Base-by-base conservation (phyloP, 2,329 filamentous ascomycete genomes). In the Epichloe festucae region DNA sequence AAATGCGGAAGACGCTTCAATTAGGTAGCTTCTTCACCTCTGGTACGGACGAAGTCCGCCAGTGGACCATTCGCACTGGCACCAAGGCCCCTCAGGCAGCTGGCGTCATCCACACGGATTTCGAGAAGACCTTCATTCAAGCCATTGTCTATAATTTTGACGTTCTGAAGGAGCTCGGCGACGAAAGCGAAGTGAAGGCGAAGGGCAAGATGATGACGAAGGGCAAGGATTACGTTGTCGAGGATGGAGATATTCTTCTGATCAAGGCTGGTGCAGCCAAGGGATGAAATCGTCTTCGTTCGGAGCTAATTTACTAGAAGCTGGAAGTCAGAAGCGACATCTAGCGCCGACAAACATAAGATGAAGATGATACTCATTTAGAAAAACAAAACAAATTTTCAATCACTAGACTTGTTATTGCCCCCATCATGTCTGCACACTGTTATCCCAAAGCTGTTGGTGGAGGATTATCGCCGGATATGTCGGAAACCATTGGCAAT, bases 91-190 rank as follows among this genome's bases (percentile, higher is more conserved):
- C 93, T 17, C 87, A 94, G 65, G 93, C 93, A 46, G 93, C 93
- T 39, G 93, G 93, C 77, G 93, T 98, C 56, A 98, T 98, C 60
- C 93, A 98, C 73, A 88, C 85, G 59, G 93, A 98, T 68, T 97
- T 98, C 59, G 93, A 98, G 72, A 98, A 98, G 83, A 98, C 94
- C 0, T 98, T 98, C 67, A 98, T 98, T 62, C 94, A 98, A 73
- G 86, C 78, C 56, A 79, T 98, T 57, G 89, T 96, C 34, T 97
- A 95, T 74, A 97, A 95, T 74, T 98, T 82, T 72, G 75, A 67
- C 27, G 72, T 78, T 2, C 74, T 98, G 50, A 89, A 85, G 73
- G 93, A 97, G 71, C 74, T 87, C 47, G 91, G 91, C 49, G 89
- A 95, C 58, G 93, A 98, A 74, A 75, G 82, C 23, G 81, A 86